A percentile compares a stretch with the other conserved stretches of the same genome.
phyloP scores from a whole-genome alignment of 257 asterid genomes.

The Echites panduratus region DNA sequence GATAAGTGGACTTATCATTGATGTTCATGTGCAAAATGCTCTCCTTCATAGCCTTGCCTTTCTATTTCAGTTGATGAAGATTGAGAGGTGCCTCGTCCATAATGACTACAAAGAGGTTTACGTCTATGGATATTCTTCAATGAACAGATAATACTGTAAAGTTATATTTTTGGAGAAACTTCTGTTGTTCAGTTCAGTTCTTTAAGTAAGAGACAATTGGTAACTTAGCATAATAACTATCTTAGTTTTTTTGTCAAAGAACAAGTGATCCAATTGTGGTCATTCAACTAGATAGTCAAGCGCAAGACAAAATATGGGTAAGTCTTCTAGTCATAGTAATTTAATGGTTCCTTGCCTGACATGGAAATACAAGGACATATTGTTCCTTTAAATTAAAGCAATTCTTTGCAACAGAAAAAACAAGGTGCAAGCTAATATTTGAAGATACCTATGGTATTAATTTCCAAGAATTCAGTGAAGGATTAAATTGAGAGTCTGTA shows the following conservation, averaged over 20 bases:
- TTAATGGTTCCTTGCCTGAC: too few species aligned
- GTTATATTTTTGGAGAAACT: too few species aligned
- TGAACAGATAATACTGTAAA: background rate
- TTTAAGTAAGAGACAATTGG: background rate
- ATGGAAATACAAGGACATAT: background rate
- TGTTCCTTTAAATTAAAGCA: background rate
- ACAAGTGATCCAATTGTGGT: slow-evolving; percentile 83
- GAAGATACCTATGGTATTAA: background rate
- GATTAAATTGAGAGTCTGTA: background rate
- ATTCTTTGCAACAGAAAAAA: background rate
- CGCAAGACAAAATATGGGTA: slow-evolving; percentile 97
- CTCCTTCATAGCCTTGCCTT: too few species aligned
- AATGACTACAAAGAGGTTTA: too few species aligned
- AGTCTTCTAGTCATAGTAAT: slow-evolving; percentile 21
- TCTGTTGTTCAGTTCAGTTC: background rate
- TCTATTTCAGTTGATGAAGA: too few species aligned
- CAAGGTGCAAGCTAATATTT: background rate
- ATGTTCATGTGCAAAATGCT: slow-evolving; percentile 25
- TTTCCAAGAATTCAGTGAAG: background rate
- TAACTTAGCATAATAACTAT: background rate
- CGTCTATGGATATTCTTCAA: too few species aligned
- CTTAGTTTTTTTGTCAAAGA: slow-evolving; percentile 53
- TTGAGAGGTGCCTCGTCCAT: too few species aligned
- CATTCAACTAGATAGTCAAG: slow-evolving; percentile 71
- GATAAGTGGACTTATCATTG: slow-evolving; percentile 6